Percentiles rank a stretch among this genome's conserved stretches.
Conservation (phyloP, 31 red algal species). For the Asparagopsis taxiformis region DNA sequence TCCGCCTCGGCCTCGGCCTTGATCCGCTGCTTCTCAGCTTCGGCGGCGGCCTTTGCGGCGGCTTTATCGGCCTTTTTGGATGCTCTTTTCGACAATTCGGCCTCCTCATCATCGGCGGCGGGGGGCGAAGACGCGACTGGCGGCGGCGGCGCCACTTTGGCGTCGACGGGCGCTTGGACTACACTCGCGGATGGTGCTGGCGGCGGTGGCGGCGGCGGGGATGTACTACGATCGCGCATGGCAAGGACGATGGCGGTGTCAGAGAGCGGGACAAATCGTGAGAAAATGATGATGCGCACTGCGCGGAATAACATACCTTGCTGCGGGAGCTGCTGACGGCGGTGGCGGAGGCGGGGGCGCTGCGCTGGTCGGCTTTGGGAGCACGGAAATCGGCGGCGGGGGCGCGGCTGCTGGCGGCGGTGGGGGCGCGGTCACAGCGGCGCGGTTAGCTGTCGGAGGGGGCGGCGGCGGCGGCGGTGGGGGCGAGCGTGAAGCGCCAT, state of each 20-base stretch:
- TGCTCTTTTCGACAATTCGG: neutral
- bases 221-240: no score
- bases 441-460: neutral
- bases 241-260: no score
- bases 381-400: neutral
- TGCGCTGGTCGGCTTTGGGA: neutral
- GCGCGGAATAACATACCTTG: no score
- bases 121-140: no score
- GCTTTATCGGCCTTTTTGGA: slow-evolving; percentile 1
- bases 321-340: neutral
- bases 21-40: slow-evolving; percentile 5
- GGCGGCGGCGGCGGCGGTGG: slow-evolving; percentile 26
- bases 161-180: no score
- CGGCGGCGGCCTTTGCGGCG: neutral
- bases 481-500: slow-evolving; percentile 7
- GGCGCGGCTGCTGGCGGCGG: slow-evolving; percentile 1
- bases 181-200: no score
- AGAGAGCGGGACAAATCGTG: no score
- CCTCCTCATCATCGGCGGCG: no score
- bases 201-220: no score
- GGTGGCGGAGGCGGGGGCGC: neutral
- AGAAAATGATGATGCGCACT: no score
- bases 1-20: slow-evolving; percentile 18
- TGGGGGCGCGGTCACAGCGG: neutral
- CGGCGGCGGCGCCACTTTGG: no score